Evolutionary conservation across 768 basidiomycete species (phyloP).

Genomic region (Boletus rex-veris): DNA sequence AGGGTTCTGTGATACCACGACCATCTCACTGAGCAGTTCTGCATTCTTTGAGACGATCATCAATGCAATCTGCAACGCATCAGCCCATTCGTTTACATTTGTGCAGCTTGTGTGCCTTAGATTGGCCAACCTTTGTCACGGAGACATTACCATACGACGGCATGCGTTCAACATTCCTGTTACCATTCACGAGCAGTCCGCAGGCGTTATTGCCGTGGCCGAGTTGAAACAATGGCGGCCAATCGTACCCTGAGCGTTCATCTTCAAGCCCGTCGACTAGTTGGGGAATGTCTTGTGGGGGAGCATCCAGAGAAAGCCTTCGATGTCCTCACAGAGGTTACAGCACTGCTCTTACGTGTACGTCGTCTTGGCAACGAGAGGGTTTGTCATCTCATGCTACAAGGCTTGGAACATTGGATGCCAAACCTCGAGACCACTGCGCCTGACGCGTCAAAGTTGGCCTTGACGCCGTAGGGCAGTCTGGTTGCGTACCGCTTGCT

Average conservation of each 20-base stretch:
- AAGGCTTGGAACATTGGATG: conserved; percentile 83
- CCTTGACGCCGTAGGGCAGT: conserved; percentile 45
- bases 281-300: conserved; percentile 75
- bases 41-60: conserved; percentile 78
- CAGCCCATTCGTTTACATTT: conserved; percentile 62
- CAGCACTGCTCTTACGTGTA: conserved; percentile 67
- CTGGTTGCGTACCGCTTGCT: conserved; percentile 76
- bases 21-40: conserved; percentile 49
- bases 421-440: conserved; percentile 58
- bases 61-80: conserved; percentile 56
- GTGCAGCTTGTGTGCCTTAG: conserved; percentile 74
- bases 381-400: conserved; percentile 60
- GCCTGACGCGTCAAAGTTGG: conserved; percentile 39
- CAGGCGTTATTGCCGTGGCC: conserved; percentile 65
- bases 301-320: conserved; percentile 67
- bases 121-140: conserved; percentile 81
- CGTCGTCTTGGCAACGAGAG: conserved; percentile 46
- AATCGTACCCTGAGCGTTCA: conserved; percentile 76
- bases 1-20: conserved; percentile 59
- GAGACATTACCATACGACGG: conserved; percentile 56
- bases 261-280: conserved; percentile 71
- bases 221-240: conserved; percentile 68
- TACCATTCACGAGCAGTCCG: conserved; percentile 61
- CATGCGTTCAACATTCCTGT: conserved; percentile 77
- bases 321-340: conserved; percentile 65